Percentiles rank a stretch among this genome's conserved stretches.
Conservation (phyloP, 306 rosid genomes). For the Cucumis melo region DNA sequence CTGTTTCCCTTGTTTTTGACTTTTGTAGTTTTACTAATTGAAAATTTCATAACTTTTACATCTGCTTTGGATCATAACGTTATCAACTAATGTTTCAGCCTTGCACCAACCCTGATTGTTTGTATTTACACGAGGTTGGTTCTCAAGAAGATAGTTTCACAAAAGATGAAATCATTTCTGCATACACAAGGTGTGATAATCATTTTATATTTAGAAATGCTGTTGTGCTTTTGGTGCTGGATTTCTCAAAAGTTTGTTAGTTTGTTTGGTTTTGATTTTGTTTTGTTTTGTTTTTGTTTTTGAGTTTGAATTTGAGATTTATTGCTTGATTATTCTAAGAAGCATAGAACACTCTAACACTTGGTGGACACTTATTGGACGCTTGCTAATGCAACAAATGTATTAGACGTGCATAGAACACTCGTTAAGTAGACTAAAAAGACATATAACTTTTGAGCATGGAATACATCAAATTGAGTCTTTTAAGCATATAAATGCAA, state of each 20-base stretch:
- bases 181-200: conserved; percentile 60
- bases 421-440: no score
- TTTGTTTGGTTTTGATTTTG: no score
- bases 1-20: neutral
- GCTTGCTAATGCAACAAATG: no score
- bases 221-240: neutral
- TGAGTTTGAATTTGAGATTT: neutral
- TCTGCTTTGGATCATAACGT: neutral
- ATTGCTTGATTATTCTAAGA: no score
- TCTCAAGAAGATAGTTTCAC: conserved; percentile 85
- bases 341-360: no score
- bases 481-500: no score
- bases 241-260: neutral
- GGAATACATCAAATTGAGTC: no score
- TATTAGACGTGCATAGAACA: no score
- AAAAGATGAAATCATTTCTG: conserved; percentile 95
- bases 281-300: no score
- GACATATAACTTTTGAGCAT: no score
- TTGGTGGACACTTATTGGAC: no score
- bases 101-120: conserved; percentile 94
- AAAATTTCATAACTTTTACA: conserved; percentile 8
- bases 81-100: conserved; percentile 40
- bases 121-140: conserved; percentile 88
- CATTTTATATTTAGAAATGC: neutral
- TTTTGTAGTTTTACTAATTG: neutral